A percentile compares a stretch with the other conserved stretches of the same genome.
Evolutionary conservation across 495 filamentous ascomycete species (phyloP).

Genomic region (Tuber microsphaerosporum): DNA sequence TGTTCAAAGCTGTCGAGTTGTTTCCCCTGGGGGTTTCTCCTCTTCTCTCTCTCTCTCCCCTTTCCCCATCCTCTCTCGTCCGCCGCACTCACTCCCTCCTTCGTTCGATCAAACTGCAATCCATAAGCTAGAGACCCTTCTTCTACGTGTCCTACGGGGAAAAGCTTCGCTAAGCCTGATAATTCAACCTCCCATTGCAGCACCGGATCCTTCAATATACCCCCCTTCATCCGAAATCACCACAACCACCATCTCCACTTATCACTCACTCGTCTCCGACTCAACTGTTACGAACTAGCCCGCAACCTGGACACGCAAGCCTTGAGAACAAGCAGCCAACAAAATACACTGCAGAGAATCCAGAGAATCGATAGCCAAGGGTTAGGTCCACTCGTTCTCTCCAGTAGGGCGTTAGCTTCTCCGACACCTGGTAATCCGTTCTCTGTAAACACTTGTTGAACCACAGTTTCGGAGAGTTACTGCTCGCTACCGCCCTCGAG

Average conservation of each 20-base stretch:
- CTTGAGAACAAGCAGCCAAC: slow-evolving; percentile 20
- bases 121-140: slow-evolving; percentile 40
- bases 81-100: slow-evolving; percentile 23
- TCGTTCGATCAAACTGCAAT: slow-evolving; percentile 40
- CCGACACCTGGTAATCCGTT: slow-evolving; percentile 34
- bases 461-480: neutral
- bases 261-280: slow-evolving; percentile 16
- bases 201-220: slow-evolving; percentile 26
- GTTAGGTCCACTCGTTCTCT: slow-evolving; percentile 28
- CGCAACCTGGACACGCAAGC: slow-evolving; percentile 16
- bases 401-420: slow-evolving; percentile 29
- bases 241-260: slow-evolving; percentile 11
- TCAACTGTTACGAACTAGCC: slow-evolving; percentile 20
- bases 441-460: slow-evolving; percentile 28
- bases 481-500: slow-evolving; percentile 18
- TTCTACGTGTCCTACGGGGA: slow-evolving; percentile 39
- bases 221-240: slow-evolving; percentile 11
- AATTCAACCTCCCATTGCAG: slow-evolving; percentile 39
- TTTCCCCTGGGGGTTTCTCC: slow-evolving; percentile 38
- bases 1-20: slow-evolving; percentile 32
- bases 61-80: slow-evolving; percentile 11
- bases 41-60: slow-evolving; percentile 23
- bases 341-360: slow-evolving; percentile 24
- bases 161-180: slow-evolving; percentile 41
- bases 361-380: slow-evolving; percentile 36